These are phyloP conservation scores for Parasitella parasitica DNA, from an alignment of 371 early-diverging fungal genomes.

Conservation along the genomic window DNA sequence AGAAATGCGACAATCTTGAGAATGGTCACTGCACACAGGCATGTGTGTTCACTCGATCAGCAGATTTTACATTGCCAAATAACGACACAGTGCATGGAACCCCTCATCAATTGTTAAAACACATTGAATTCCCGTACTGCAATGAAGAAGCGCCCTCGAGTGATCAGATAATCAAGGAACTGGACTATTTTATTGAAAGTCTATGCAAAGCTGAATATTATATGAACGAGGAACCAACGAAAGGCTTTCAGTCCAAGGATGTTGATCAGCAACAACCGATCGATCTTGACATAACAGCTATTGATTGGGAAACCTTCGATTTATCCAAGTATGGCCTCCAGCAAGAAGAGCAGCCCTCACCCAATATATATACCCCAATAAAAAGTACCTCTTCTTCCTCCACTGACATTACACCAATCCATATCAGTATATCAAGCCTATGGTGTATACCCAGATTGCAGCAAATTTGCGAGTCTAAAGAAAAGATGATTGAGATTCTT, in stretches of 20 bases:
- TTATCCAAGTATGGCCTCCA: neutral
- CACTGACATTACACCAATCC: constrained; percentile 6
- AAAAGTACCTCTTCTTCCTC: neutral
- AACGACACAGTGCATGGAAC: neutral
- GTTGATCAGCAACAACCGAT: neutral
- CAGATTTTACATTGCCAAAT: neutral
- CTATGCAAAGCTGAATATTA: constrained; percentile 24
- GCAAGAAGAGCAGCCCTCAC: neutral
- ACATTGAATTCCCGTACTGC: constrained; percentile 41
- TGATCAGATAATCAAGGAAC: constrained; percentile 13
- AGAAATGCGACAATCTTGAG: constrained; percentile 27
- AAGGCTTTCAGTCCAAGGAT: neutral
- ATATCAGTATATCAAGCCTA: constrained; percentile 16
- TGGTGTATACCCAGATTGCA: constrained; percentile 36
- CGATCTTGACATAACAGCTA: constrained; percentile 3
- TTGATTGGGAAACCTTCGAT: constrained; percentile 5
- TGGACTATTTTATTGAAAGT: constrained; percentile 20
- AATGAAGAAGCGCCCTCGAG: constrained; percentile 18
- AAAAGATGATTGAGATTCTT: neutral
- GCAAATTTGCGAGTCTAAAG: constrained; percentile 28
- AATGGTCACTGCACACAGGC: constrained; percentile 82
- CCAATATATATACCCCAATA: constrained; percentile 6
- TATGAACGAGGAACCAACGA: neutral
- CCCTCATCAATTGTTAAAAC: constrained; percentile 28
- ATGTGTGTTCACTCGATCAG: constrained; percentile 56